These are phyloP conservation scores for Apium graveolens DNA, from an alignment of 129 eudicot species.

Conservation along the genomic window DNA sequence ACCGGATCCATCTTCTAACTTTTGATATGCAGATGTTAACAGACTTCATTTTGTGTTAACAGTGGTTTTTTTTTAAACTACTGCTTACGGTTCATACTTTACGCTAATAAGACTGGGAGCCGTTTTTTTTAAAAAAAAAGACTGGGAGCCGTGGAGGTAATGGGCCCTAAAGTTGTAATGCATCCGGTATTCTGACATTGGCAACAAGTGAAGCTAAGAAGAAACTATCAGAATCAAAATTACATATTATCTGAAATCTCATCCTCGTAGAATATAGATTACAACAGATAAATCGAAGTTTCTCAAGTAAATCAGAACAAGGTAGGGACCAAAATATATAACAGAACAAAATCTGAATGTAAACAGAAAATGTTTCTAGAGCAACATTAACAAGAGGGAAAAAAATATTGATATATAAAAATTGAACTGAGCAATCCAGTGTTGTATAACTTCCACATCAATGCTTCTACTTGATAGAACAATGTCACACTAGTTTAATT, in stretches of 20 bases:
- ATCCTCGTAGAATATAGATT: background rate
- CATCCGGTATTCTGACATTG: too few relatives aligned
- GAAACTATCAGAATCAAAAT: background rate
- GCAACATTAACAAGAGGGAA: background rate
- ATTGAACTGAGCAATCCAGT: background rate
- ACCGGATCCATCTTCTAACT: background rate
- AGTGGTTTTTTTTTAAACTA: background rate
- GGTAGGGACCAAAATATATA: background rate
- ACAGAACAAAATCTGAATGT: background rate
- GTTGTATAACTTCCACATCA: background rate
- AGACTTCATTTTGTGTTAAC: background rate
- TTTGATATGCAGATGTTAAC: background rate
- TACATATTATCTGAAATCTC: background rate
- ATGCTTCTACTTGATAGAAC: background rate
- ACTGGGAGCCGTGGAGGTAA: background rate
- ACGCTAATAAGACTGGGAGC: background rate
- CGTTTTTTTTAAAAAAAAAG: too few relatives aligned
- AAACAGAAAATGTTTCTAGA: background rate
- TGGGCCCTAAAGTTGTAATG: background rate
- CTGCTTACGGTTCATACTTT: background rate
- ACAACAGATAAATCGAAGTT: constrained; percentile 30
- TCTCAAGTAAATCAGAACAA: constrained; percentile 31
- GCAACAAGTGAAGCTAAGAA: background rate
- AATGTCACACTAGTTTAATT: background rate
- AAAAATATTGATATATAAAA: background rate